Evolutionary conservation across 1,139 yeast genomes (phyloP), one percentile per base, ranked within the genome.

Genomic region (Hansenula sp.): DNA sequence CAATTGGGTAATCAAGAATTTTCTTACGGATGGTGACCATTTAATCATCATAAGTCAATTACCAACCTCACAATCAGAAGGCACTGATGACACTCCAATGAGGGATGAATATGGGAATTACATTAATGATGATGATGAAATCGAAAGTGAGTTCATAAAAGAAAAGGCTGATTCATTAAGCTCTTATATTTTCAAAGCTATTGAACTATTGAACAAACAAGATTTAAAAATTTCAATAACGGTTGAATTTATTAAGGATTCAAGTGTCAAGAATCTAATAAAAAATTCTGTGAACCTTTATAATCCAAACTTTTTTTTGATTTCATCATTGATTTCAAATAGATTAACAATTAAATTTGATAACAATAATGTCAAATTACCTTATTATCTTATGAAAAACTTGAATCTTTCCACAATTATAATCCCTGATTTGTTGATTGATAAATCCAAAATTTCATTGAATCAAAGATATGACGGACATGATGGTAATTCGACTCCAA

Each of bases 1-100:
- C n/a, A 87, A 83, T 57, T 84, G 86, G 79, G 67, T 79, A 24
- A 65, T 83, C 42, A 70, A 70, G 43, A 68, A 72, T 40, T 67
- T 74, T 40, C 65, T 79, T 27, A 72, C 70, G 49, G 70, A 82
- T 57, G 90, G 91, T 18, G 94, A 85, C 57, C 74, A 79, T 19
- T 63, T 85, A 11, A 74, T 83, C 11, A 71, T 85, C 10, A 55
- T 66, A 4, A 57, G 79, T 3, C 58, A 72, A 27, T 65, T 79
- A 8, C 71, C 73, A 41, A 62, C 50, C 12, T 15, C 15, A 11
- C 8, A 54, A 38, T 59, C 55, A 3, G 44, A 60, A n/a, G n/a
- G n/a, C 18, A 21, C 25, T 21, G 25, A 21, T 9, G 25, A 21
- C 9, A 6, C 25, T 21, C 25, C 25, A 21, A 21, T 21, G 25